Percentiles rank a stretch among this genome's conserved stretches.
Conservation (phyloP, 2,329 filamentous ascomycete species). For the Cladosporium sp. region DNA sequence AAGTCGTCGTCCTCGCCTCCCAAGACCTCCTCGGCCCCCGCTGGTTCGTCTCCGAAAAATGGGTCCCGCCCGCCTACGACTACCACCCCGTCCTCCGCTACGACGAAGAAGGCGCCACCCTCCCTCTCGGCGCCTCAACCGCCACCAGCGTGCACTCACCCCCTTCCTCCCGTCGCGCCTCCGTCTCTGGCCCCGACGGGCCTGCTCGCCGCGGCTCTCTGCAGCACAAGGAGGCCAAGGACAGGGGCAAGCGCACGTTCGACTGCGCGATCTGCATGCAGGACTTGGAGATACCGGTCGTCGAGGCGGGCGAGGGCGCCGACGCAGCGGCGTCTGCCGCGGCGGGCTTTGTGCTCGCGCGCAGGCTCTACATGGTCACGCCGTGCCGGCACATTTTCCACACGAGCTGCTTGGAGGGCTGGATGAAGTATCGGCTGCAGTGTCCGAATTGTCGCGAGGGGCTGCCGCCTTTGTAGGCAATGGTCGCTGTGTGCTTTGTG, state of each 20-base stretch:
- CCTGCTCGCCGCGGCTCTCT: background rate
- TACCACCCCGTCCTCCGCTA: constrained; percentile 87
- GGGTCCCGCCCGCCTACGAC: constrained; percentile 72
- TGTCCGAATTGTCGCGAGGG: constrained; percentile 93
- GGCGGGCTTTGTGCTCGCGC: constrained; percentile 59
- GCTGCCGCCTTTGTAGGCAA: constrained; percentile 64
- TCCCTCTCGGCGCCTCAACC: constrained; percentile 61
- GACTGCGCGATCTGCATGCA: constrained; percentile 97
- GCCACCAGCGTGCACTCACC: constrained; percentile 20
- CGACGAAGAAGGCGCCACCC: constrained; percentile 67
- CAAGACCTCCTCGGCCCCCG: constrained; percentile 84
- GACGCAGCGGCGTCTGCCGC: constrained; percentile 43
- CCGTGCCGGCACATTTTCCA: constrained; percentile 96
- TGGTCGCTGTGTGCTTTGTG: background rate
- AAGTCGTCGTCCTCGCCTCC: constrained; percentile 68
- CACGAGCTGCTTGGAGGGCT: constrained; percentile 82
- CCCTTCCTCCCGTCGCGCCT: constrained; percentile 21
- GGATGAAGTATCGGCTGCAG: constrained; percentile 89
- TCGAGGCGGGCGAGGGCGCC: constrained; percentile 48
- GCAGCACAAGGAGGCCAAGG: constrained; percentile 37
- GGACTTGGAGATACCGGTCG: constrained; percentile 78
- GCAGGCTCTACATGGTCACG: constrained; percentile 91
- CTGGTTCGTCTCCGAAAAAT: constrained; percentile 70
- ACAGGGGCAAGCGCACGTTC: constrained; percentile 57
- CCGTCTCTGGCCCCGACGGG: constrained; percentile 20